A percentile compares a stretch with the other conserved stretches of the same genome.
phyloP scores from a whole-genome alignment of 768 basidiomycete genomes.

The Exidia glandulosa region DNA sequence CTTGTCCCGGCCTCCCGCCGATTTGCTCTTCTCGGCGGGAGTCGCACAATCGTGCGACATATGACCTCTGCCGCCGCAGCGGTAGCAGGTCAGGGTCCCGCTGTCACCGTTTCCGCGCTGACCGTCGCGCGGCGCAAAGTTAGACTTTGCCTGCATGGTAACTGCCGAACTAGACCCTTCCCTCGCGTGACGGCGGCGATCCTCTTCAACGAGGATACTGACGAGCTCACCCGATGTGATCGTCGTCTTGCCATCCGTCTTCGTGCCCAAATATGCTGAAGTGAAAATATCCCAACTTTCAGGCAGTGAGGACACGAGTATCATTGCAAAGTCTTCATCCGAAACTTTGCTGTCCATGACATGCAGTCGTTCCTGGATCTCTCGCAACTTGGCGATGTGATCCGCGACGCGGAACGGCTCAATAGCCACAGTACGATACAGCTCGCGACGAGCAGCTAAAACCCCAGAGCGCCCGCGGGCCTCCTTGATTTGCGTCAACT shows the following conservation, averaged over 20 bases:
- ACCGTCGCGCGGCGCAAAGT: no score
- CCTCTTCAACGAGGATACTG: constrained; percentile 4
- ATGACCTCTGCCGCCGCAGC: no score
- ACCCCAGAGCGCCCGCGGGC: neutral
- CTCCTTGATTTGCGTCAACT: constrained; percentile 4
- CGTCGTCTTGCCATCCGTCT: neutral
- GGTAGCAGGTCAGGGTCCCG: no score
- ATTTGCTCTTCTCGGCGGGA: no score
- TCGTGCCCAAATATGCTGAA: constrained; percentile 1
- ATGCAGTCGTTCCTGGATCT: constrained; percentile 5
- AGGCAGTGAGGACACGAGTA: constrained; percentile 4
- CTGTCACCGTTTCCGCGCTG: no score
- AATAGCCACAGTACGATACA: constrained; percentile 3
- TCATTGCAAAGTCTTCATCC: constrained; percentile 4
- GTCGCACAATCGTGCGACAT: no score
- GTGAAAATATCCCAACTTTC: constrained; percentile 8
- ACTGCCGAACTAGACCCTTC: no score
- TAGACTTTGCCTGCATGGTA: no score
- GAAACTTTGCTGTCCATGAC: constrained; percentile 1
- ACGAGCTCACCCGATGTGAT: constrained; percentile 3
- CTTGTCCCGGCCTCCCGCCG: no score
- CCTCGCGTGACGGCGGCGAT: neutral
- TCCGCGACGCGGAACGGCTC: constrained; percentile 4
- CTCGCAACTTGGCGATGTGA: constrained; percentile 4
- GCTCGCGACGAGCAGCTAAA: neutral